These are phyloP conservation scores for Cladosporium colombiae DNA, from an alignment of 2,329 filamentous ascomycete species.

Conservation along the genomic window DNA sequence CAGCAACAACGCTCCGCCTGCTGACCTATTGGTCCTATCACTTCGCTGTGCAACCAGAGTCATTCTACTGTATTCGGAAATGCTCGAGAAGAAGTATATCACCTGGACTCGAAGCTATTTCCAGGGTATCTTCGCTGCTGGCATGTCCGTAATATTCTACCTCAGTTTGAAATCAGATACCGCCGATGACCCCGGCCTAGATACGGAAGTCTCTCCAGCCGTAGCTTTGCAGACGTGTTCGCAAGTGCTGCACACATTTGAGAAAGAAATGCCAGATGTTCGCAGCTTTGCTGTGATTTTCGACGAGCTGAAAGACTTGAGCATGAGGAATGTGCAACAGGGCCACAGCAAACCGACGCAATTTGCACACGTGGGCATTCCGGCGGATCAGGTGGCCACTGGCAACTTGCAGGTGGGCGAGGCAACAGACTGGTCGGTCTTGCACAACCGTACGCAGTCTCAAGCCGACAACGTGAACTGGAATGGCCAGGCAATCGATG, in stretches of 20 bases:
- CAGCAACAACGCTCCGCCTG: conserved; percentile 26
- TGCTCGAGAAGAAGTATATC: conserved; percentile 41
- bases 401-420: neutral
- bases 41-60: conserved; percentile 39
- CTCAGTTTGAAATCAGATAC: neutral
- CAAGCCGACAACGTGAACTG: neutral
- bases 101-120: conserved; percentile 53
- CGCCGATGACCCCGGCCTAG: neutral
- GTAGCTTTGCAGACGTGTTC: conserved; percentile 6
- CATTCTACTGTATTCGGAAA: conserved; percentile 42
- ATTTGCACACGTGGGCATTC: neutral
- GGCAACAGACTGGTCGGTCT: neutral
- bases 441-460: neutral
- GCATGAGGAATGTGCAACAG: conserved; percentile 1
- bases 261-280: conserved; percentile 18
- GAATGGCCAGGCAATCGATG: neutral
- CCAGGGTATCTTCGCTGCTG: conserved; percentile 51
- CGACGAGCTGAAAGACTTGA: conserved; percentile 12
- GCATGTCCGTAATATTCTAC: conserved; percentile 30
- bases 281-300: conserved; percentile 16
- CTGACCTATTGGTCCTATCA: conserved; percentile 16
- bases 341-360: neutral
- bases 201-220: neutral
- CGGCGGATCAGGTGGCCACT: neutral
- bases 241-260: conserved; percentile 11